These are phyloP conservation scores for Pythium vanterpoolii DNA, from an alignment of 352 stramenopile genomes.

Conservation along the genomic window DNA sequence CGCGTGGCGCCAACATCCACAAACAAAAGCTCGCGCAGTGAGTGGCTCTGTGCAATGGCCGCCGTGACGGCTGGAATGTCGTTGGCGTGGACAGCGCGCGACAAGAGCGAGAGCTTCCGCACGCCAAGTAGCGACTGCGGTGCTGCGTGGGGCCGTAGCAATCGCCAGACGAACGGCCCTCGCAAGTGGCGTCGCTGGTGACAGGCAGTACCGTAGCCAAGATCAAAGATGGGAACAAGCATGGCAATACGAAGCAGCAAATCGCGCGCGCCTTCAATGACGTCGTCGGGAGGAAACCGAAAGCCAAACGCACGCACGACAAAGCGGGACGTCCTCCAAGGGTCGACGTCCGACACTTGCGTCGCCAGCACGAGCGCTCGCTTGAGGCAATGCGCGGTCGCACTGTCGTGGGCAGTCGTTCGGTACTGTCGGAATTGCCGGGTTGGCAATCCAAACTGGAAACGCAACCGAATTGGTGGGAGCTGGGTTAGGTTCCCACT, in stretches of 20 bases:
- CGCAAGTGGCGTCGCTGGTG: background rate
- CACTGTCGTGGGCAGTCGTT: background rate
- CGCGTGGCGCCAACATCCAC: background rate
- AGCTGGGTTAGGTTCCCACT: background rate
- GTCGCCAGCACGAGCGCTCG: background rate
- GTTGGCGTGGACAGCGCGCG: background rate
- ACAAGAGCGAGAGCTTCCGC: background rate
- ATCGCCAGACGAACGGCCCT: background rate
- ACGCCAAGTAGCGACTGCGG: background rate
- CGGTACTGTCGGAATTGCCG: background rate
- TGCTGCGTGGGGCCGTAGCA: background rate
- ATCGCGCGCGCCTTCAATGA: background rate
- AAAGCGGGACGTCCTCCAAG: background rate
- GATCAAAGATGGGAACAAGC: background rate
- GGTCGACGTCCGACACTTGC: background rate
- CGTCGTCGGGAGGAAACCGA: background rate
- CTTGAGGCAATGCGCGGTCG: background rate
- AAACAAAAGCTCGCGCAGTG: background rate
- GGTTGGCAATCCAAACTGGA: background rate
- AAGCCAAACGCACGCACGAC: background rate
- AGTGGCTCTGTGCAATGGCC: background rate
- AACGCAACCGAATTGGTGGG: background rate
- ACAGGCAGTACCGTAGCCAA: background rate
- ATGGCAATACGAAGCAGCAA: background rate
- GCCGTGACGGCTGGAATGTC: background rate